Base-by-base conservation (phyloP, 225 moss, liverwort and hornwort species). In the Rhytidiadelphus loreus region DNA sequence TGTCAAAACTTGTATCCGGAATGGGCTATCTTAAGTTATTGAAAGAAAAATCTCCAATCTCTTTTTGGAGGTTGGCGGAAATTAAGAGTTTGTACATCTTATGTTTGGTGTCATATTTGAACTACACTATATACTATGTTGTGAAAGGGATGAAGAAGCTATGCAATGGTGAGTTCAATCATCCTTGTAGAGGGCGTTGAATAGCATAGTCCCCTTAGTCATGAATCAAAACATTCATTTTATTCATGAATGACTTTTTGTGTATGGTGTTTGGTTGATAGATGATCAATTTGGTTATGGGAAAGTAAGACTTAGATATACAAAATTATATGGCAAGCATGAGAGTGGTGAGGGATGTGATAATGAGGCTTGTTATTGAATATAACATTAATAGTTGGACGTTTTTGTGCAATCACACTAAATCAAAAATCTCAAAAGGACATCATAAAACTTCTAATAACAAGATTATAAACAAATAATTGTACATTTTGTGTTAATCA, bases 181-280 rank as follows among this genome's bases (percentile, higher is more conserved):
- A 56, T 56, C 7, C 2, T 37, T n/a, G 3, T n/a, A 7, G 1
- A 37, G 9, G 10, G 10, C 0, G 0, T 26, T 39, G 16, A 56
- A 2, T 57, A 39, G 12, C 1, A 78, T 9, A 57, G 7, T 26
- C 11, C 0, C 17, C 0, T 26, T 78, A 56, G 39, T 78, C 3
- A n/a, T 57, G 2, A 26, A 16, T 78, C 16, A n/a, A 23, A 26
- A 24, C n/a, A n/a, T 55, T 56, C 24, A 35, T 35, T 6, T 35
- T 77, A 1, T 55, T 55, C 1, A 10, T 25, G 10, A 56, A 55
- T 16, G 10, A 25, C 6, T 18, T 4, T 48, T 55, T 56, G n/a
- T 55, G n/a, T 0, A 16, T n/a, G 56, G 76, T 77, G 16, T 24
- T 55, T 1, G 16, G 9, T 77, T 23, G 53, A 48, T 30, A 28